Evolutionary conservation across 352 stramenopile genomes (phyloP).

Genomic region (Phytopythium chamaehyphon): DNA sequence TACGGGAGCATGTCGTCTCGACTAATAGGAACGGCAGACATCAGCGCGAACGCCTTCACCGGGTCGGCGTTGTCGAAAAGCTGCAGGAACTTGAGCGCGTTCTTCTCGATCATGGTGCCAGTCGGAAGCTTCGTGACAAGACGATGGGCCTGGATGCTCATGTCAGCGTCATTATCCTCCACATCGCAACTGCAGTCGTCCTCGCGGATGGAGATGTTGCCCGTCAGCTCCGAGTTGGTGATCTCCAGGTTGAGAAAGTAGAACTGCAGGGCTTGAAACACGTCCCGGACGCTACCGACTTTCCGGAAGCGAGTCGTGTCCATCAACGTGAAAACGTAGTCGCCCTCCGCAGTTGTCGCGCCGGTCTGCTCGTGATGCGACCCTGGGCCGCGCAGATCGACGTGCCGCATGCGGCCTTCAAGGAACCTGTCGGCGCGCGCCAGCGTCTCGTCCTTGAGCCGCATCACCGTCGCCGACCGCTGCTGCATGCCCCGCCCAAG

Average conservation of each 20-base stretch:
- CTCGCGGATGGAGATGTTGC: conserved; percentile 48
- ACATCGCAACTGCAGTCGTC: conserved; percentile 15
- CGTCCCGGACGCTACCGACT: conserved; percentile 25
- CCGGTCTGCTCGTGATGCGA: conserved; percentile 30
- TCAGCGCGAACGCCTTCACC: conserved; percentile 15
- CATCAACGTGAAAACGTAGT: conserved; percentile 30
- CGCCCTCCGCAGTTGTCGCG: conserved; percentile 25
- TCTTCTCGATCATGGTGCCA: conserved; percentile 26
- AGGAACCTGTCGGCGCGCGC: conserved; percentile 24
- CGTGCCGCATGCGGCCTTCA: conserved; percentile 18
- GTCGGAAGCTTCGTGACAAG: conserved; percentile 19
- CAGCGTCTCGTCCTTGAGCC: conserved; percentile 27
- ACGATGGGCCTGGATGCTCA: conserved; percentile 23
- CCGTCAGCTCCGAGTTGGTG: conserved; percentile 44
- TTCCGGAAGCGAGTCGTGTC: conserved; percentile 41
- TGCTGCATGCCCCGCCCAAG: conserved; percentile 13
- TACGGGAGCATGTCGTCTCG: conserved; percentile 28
- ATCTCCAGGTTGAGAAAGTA: conserved; percentile 62
- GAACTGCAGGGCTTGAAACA: conserved; percentile 48
- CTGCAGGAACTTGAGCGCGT: conserved; percentile 29
- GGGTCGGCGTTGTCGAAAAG: conserved; percentile 9
- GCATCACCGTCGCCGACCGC: conserved; percentile 20
- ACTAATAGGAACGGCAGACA: conserved; percentile 17
- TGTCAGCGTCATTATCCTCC: conserved; percentile 17
- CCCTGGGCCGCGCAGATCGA: conserved; percentile 14